phyloP scores from a whole-genome alignment of 805 yeast species.

The Teunomyces gatunensis region DNA sequence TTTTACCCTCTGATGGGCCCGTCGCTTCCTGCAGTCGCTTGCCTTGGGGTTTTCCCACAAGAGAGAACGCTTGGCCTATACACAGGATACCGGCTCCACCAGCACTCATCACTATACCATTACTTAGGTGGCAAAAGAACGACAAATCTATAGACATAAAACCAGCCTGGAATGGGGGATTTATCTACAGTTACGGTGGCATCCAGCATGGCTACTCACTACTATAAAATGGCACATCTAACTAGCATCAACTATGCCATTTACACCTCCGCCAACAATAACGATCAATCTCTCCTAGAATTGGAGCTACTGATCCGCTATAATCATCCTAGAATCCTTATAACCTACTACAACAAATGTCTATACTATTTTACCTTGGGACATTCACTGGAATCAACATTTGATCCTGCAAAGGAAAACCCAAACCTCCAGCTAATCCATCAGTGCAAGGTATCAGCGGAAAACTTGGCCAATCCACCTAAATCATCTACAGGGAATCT shows the following conservation, averaged over 20 bases:
- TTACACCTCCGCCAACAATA: constrained; percentile 24
- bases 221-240: constrained; percentile 40
- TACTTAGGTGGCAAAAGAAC: not conserved
- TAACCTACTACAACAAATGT: constrained; percentile 41
- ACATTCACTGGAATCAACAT: constrained; percentile 12
- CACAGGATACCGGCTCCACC: not conserved
- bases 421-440: constrained; percentile 24
- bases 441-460: constrained; percentile 21
- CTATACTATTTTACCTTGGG: constrained; percentile 35
- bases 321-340: constrained; percentile 34
- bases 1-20: too few relatives aligned
- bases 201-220: constrained; percentile 34
- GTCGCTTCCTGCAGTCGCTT: too few relatives aligned
- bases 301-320: constrained; percentile 36
- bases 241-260: constrained; percentile 27
- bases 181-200: constrained; percentile 10
- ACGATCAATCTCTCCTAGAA: constrained; percentile 40
- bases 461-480: constrained; percentile 29
- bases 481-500: constrained; percentile 13
- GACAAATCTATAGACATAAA: not conserved
- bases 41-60: not conserved
- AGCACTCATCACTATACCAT: not conserved
- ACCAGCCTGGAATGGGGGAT: not conserved
- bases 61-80: not conserved
- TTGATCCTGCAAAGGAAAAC: constrained; percentile 19